Evolutionary conservation across 1,139 yeast genomes (phyloP).

Genomic region (Debaryomycetaceae sp.): DNA sequence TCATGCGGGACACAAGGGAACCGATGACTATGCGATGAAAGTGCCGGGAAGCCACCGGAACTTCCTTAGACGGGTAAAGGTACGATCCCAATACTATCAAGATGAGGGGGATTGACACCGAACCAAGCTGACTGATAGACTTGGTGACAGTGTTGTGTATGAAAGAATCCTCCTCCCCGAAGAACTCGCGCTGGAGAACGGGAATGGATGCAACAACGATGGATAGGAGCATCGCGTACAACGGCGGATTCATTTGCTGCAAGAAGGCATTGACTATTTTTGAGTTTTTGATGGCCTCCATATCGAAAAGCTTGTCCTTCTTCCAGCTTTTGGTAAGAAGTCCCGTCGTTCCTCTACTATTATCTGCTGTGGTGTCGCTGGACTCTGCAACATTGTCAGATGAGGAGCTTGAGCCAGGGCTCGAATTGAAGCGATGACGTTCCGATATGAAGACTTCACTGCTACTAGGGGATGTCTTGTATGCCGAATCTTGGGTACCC

Average conservation of each 20-base stretch:
- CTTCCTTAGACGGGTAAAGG: slow-evolving; percentile 61
- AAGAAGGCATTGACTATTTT: slow-evolving; percentile 23
- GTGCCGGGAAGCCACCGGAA: slow-evolving; percentile 61
- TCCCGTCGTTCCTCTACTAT: not conserved
- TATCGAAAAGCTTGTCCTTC: too few relatives aligned
- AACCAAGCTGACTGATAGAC: slow-evolving; percentile 76
- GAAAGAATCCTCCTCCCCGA: slow-evolving; percentile 48
- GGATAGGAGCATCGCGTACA: slow-evolving; percentile 86
- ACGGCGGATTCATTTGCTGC: slow-evolving; percentile 85
- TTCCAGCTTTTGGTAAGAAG: not conserved
- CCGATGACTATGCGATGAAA: slow-evolving; percentile 60
- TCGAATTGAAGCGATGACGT: not conserved
- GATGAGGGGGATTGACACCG: slow-evolving; percentile 84
- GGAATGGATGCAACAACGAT: slow-evolving; percentile 83
- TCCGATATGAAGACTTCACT: not conserved
- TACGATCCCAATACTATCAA: slow-evolving; percentile 76
- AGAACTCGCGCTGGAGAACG: slow-evolving; percentile 60
- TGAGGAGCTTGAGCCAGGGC: not conserved
- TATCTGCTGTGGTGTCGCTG: not conserved
- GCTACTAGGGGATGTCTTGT: not conserved
- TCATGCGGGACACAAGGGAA: slow-evolving; percentile 71
- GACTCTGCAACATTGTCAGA: not conserved
- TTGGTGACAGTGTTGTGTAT: slow-evolving; percentile 72
- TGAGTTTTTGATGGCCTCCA: slow-evolving; percentile 4
- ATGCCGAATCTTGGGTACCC: not conserved